Base-by-base conservation (phyloP, 2,329 filamentous ascomycete species). In the Catunica adiposa region DNA sequence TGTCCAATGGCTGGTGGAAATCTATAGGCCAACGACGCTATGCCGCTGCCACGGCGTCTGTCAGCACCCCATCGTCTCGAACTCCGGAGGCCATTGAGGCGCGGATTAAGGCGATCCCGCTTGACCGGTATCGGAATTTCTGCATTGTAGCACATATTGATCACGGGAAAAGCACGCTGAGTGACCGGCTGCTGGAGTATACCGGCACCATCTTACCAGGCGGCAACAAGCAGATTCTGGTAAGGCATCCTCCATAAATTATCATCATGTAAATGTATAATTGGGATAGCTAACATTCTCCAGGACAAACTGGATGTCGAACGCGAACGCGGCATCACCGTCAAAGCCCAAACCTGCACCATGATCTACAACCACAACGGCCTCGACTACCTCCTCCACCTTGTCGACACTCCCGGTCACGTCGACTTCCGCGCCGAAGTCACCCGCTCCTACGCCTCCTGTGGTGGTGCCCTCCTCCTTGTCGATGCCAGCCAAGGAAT, bases 141-240 rank as follows among this genome's bases (percentile, higher is more conserved):
- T 98, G 92, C 70, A 97, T 98, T 64, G 90, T 98, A 53, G 92
- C 92, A 8, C 92, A 98, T 68, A 94, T 98, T 66, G 92, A 98
- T 68, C 92, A 98, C 80, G 92, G 92, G 64, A 98, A 98, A 70
- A 94, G 86, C 66, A 98, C 92, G 3, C 80, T 98, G 54, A 90
- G 84, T 62, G 92, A 98, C 65, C 84, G 92, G 2, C 73, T 98
- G 55, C 78, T 98, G 60, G 92, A 98, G 73, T 75, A 94, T 61
- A 98, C 92, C 1, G 90, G 92, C 20, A 97, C 90, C 5, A 97
- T 98, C 61, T 73, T 62, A 78, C 86, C 0, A 89, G 76, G 73
- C 58, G 76, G 77, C 52, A 95, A 96, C 67, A 94, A 95, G 71
- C 92, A 98, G 73, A 87, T 97, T 60, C 74, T 98, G 61, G 71